Evolutionary conservation across 495 filamentous ascomycete genomes (phyloP).

Genomic region (Xylaria castorea): DNA sequence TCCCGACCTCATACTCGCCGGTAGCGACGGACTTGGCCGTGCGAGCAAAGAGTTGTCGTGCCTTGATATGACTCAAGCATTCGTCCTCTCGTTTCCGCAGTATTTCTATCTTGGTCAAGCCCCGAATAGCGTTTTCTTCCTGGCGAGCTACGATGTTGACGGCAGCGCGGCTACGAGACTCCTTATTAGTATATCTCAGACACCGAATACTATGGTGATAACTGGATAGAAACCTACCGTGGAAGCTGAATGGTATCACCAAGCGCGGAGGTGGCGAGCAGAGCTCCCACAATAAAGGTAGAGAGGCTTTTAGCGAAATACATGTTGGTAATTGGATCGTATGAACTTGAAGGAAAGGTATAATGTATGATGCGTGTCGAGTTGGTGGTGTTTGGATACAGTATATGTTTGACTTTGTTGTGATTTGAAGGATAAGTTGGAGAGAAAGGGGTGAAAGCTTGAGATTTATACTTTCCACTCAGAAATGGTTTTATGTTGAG

Average conservation of each 20-base stretch:
- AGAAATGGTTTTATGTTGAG: background rate
- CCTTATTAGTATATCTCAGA: background rate
- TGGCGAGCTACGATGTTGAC: background rate
- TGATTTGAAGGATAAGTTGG: background rate
- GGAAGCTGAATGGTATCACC: background rate
- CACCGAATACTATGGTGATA: background rate
- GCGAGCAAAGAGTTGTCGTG: background rate
- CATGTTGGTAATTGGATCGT: background rate
- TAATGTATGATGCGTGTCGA: background rate
- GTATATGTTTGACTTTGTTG: background rate
- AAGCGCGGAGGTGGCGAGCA: background rate
- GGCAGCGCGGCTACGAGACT: background rate
- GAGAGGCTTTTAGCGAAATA: background rate
- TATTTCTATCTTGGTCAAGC: background rate
- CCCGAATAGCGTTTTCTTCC: background rate
- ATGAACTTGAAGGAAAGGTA: background rate
- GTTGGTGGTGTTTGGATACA: background rate
- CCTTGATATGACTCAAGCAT: background rate
- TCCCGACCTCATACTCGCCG: conserved; percentile 1
- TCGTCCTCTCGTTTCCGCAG: background rate
- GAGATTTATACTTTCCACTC: background rate
- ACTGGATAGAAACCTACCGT: background rate
- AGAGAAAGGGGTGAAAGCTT: background rate
- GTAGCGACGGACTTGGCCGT: background rate
- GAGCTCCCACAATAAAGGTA: background rate